These are phyloP conservation scores for Halophytophthora batemanensis DNA, from an alignment of 352 stramenopile species.

Conservation along the genomic window DNA sequence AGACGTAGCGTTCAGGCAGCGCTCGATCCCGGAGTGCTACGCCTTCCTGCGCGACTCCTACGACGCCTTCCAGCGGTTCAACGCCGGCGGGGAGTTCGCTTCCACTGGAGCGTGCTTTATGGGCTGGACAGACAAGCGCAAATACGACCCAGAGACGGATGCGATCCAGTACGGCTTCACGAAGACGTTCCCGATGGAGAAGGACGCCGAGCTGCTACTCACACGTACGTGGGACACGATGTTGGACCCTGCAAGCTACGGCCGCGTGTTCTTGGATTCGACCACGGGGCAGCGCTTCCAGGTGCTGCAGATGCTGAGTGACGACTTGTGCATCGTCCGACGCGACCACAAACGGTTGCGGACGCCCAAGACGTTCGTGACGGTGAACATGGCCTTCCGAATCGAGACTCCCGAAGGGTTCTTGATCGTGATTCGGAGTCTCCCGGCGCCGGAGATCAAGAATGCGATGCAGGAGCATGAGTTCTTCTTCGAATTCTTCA, in stretches of 20 bases:
- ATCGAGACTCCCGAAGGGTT: conserved; percentile 55
- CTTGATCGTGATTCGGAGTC: conserved; percentile 56
- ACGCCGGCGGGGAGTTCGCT: conserved; percentile 26
- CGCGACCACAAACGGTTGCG: conserved; percentile 45
- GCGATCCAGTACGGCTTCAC: conserved; percentile 44
- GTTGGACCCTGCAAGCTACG: conserved; percentile 36
- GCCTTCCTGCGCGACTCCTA: conserved; percentile 59
- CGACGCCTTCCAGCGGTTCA: conserved; percentile 44
- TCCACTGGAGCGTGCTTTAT: conserved; percentile 39
- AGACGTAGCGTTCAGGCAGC: conserved; percentile 13
- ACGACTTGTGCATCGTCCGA: conserved; percentile 57
- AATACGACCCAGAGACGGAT: conserved; percentile 23
- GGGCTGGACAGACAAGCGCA: conserved; percentile 48
- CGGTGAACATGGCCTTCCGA: conserved; percentile 57
- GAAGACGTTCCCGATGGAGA: conserved; percentile 37
- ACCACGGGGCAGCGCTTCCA: conserved; percentile 41
- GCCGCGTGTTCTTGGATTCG: conserved; percentile 41
- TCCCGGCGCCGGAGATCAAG: conserved; percentile 47
- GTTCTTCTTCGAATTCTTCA: conserved; percentile 60
- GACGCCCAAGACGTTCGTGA: conserved; percentile 51
- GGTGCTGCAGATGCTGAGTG: conserved; percentile 48
- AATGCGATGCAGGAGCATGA: conserved; percentile 40
- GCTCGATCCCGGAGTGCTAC: conserved; percentile 31
- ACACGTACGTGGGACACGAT: conserved; percentile 46
- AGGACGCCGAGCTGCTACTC: conserved; percentile 28